Base-by-base conservation (phyloP, 352 stramenopile genomes). In the Blastocystis sp. region DNA sequence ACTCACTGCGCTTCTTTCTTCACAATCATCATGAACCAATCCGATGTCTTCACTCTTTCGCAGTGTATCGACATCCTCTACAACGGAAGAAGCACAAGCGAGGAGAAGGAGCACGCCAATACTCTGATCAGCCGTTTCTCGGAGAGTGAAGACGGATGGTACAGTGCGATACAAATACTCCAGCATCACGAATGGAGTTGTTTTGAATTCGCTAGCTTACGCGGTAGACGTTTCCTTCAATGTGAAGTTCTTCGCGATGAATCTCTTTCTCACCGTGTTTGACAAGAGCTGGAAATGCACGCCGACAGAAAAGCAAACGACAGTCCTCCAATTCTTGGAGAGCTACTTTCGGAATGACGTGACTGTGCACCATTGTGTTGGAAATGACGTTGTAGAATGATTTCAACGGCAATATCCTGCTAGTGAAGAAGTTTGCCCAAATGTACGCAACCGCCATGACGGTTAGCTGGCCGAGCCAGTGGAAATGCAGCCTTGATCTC, bases 391-490 rank as follows among this genome's bases (percentile, higher is more conserved):
- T 39, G 33, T 81, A 85, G 74, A 4, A 45, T 31, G 29, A 55
- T 13, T 85, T 31, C 70, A n/a, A n/a, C 4, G 24, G 51, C 9
- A 50, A 85, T 62, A 39, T 69, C 24, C 31, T 41, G 21, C 26
- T 85, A 12, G 51, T 85, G 21, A 33, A 59, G 24, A 85, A 85
- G 33, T 85, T 67, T 69, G 45, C 50, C 29, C 74, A 85, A 19
- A 3, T 85, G 51, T 69, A 60, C 66, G 74, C 26, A 24, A 70
- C 51, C 12, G 55, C 60, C 10, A 85, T 85, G 74, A 67, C 74
- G 3, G 55, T 29, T 45, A 51, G 74, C n/a, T 85, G 74, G 74
- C 74, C 74, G 29, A 85, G 74, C 70, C 74, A 85, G 26, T 85
- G 74, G 74, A 85, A 85, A n/a, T 55, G 3, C 55, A 70, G 74